phyloP scores from a whole-genome alignment of 1,139 yeast species.

The Candida glucosophila region DNA sequence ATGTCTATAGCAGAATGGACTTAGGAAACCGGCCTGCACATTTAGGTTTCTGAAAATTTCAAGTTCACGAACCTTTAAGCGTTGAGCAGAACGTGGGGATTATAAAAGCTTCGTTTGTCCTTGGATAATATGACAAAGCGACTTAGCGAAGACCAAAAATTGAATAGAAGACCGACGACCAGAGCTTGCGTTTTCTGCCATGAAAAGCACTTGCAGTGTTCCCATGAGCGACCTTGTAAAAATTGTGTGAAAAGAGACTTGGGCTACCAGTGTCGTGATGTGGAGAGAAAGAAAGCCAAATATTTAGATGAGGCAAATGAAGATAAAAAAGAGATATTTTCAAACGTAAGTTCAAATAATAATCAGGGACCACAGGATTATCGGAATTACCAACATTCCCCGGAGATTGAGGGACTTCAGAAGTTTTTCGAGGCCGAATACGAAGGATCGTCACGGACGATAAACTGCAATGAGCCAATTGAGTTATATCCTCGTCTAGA shows the following conservation, averaged over 20 bases:
- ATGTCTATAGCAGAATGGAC: no score
- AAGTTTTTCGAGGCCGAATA: neutral
- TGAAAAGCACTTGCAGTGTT: conserved; percentile 61
- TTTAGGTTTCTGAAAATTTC: no score
- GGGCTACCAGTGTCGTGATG: conserved; percentile 48
- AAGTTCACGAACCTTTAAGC: no score
- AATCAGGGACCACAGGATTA: no score
- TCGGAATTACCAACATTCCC: neutral
- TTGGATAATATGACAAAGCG: conserved; percentile 65
- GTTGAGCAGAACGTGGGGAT: no score
- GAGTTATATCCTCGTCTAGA: no score
- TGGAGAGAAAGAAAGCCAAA: conserved; percentile 51
- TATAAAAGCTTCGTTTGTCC: no score
- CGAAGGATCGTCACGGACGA: no score
- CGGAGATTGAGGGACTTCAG: neutral
- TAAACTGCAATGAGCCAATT: neutral
- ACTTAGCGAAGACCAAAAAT: conserved; percentile 45
- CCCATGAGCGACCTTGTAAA: conserved; percentile 53
- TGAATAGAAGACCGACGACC: conserved; percentile 49
- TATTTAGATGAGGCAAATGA: conserved; percentile 14
- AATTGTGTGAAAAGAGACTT: conserved; percentile 58
- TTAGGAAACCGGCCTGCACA: no score
- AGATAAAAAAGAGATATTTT: conserved; percentile 2
- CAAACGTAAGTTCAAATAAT: neutral
- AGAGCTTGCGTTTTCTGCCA: conserved; percentile 70